Percentiles rank a stretch among this genome's conserved stretches.
Evolutionary conservation across 345 rosid genomes (phyloP).

Genomic region (Psidium guajava): DNA sequence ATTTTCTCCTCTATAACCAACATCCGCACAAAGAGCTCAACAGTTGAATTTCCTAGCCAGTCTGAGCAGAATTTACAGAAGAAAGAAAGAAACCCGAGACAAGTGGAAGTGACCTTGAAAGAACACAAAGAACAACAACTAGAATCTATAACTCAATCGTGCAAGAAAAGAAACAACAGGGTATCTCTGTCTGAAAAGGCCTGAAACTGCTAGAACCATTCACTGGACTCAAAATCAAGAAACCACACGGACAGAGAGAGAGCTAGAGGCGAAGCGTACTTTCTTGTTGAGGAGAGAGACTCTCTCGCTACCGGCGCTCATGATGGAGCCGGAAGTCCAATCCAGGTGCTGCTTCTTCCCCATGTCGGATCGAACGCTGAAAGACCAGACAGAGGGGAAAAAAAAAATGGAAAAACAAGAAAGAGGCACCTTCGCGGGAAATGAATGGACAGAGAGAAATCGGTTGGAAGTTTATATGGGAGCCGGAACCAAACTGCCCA

Average conservation of each 20-base stretch:
- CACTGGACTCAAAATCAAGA: background rate
- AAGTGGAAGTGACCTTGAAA: background rate
- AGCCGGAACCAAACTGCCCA: background rate
- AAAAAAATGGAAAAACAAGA: background rate
- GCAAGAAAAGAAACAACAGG: background rate
- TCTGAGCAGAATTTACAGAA: background rate
- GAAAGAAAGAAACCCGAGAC: background rate
- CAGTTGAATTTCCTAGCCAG: background rate
- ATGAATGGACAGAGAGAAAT: background rate
- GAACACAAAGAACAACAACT: background rate
- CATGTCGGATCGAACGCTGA: slow-evolving; percentile 13
- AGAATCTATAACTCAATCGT: background rate
- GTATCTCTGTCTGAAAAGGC: background rate
- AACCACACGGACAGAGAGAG: background rate
- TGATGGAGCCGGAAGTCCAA: slow-evolving; percentile 37
- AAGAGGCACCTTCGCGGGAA: background rate
- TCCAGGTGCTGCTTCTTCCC: slow-evolving; percentile 50
- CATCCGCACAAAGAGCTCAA: background rate
- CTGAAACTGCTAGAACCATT: background rate
- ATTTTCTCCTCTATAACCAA: background rate
- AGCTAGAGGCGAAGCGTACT: slow-evolving; percentile 10
- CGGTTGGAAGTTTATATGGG: background rate
- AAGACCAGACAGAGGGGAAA: background rate
- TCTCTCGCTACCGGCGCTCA: slow-evolving; percentile 38
- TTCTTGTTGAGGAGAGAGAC: slow-evolving; percentile 48